phyloP scores from a whole-genome alignment of 1,139 yeast species.

The Pichia sp. region DNA sequence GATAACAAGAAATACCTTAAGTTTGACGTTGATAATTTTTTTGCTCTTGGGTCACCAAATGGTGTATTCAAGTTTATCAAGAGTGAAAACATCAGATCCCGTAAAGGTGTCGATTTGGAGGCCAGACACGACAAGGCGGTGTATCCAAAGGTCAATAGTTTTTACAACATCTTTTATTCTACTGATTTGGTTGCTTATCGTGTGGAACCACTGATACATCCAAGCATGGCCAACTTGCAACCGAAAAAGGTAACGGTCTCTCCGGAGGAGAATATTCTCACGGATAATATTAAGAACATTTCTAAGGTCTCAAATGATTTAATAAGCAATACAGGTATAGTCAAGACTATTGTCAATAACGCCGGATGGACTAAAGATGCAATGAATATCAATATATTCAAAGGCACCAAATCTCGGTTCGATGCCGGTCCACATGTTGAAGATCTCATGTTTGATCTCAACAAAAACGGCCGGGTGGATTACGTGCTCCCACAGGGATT shows the following conservation, averaged over 20 bases:
- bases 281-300: constrained; percentile 36
- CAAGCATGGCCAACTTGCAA: constrained; percentile 32
- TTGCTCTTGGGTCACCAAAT: constrained; percentile 83
- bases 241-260: constrained; percentile 47
- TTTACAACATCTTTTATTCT: constrained; percentile 77
- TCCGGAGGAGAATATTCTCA: constrained; percentile 38
- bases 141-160: constrained; percentile 46
- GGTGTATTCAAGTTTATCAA: constrained; percentile 75
- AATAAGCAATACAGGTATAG: constrained; percentile 22
- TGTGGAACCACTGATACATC: constrained; percentile 68
- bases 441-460: constrained; percentile 35
- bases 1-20: constrained; percentile 34
- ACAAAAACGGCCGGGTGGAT: constrained; percentile 72
- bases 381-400: not conserved
- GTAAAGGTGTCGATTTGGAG: constrained; percentile 16
- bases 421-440: constrained; percentile 24
- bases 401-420: constrained; percentile 12
- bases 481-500: constrained; percentile 73
- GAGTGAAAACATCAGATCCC: constrained; percentile 42
- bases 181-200: constrained; percentile 88
- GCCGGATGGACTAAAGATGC: constrained; percentile 6
- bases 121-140: constrained; percentile 5
- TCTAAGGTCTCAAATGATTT: constrained; percentile 26
- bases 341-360: constrained; percentile 13
- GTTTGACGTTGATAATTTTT: constrained; percentile 71